Evolutionary conservation across 306 rosid species (phyloP).

Genomic region (Geum urbanum): DNA sequence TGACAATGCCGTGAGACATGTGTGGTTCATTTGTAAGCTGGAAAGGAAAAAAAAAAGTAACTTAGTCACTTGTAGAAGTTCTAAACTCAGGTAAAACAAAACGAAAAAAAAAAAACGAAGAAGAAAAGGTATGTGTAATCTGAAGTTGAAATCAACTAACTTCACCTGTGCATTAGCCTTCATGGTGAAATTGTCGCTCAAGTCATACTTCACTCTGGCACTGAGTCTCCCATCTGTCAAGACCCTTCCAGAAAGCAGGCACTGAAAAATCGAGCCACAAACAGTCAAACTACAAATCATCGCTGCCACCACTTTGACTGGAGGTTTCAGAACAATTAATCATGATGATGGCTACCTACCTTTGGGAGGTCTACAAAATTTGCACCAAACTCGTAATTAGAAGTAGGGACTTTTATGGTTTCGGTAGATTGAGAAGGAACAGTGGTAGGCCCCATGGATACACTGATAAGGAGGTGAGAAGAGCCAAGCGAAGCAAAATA

Average conservation of each 20-base stretch:
- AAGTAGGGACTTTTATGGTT: conserved; percentile 70
- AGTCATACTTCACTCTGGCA: conserved; percentile 76
- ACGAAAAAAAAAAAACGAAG: neutral
- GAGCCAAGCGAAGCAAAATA: neutral
- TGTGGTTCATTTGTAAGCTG: conserved; percentile 92
- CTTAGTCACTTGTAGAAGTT: neutral
- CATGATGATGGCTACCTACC: conserved; percentile 30
- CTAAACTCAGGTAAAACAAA: neutral
- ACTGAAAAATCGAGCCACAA: conserved; percentile 29
- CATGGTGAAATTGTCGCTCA: conserved; percentile 58
- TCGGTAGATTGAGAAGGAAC: conserved; percentile 84
- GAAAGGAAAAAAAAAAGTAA: conserved; percentile 1
- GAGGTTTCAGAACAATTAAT: neutral
- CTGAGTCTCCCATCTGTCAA: conserved; percentile 77
- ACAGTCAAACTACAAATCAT: neutral
- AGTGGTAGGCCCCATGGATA: conserved; percentile 79
- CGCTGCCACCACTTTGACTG: neutral
- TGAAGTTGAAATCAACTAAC: neutral
- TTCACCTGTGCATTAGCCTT: conserved; percentile 90
- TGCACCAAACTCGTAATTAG: conserved; percentile 89
- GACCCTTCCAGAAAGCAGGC: conserved; percentile 82
- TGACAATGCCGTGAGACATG: conserved; percentile 84
- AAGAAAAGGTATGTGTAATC: neutral
- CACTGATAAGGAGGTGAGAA: conserved; percentile 43
- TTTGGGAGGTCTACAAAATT: conserved; percentile 82